phyloP scores from a whole-genome alignment of 257 asterid species.

The Phtheirospermum japonicum region DNA sequence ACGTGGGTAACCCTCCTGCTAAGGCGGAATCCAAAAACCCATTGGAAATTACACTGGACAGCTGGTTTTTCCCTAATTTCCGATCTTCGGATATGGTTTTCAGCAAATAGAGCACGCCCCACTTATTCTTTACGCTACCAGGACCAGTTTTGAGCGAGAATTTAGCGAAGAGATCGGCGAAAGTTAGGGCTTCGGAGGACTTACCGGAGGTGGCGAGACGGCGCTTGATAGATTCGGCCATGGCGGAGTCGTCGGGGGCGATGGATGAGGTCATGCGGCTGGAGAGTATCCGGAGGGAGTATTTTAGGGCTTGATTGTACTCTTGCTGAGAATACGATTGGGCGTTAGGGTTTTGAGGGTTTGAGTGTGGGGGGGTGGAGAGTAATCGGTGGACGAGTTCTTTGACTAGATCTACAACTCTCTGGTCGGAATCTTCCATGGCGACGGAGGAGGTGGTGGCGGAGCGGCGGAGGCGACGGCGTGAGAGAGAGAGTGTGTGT shows the following conservation, averaged over 20 bases:
- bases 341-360: constrained; percentile 43
- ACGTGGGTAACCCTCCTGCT: constrained; percentile 68
- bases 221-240: constrained; percentile 92
- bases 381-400: constrained; percentile 88
- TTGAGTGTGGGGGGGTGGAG: constrained; percentile 34
- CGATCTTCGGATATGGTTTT: constrained; percentile 85
- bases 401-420: constrained; percentile 75
- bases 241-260: constrained; percentile 62
- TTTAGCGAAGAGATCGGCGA: constrained; percentile 72
- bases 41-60: constrained; percentile 37
- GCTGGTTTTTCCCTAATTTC: constrained; percentile 39
- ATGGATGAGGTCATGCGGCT: constrained; percentile 90
- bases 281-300: constrained; percentile 82
- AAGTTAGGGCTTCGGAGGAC: constrained; percentile 90
- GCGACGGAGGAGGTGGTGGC: constrained; percentile 31
- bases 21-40: constrained; percentile 58
- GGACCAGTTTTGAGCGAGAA: constrained; percentile 67
- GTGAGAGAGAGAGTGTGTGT: constrained; percentile 9
- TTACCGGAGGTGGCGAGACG: constrained; percentile 91
- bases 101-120: constrained; percentile 92
- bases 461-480: constrained; percentile 31
- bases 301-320: constrained; percentile 65
- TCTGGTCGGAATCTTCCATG: constrained; percentile 65
- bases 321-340: constrained; percentile 39
- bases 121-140: constrained; percentile 76